Base-by-base conservation (phyloP, 495 filamentous ascomycete species). In the Podospora pseudocomata region DNA sequence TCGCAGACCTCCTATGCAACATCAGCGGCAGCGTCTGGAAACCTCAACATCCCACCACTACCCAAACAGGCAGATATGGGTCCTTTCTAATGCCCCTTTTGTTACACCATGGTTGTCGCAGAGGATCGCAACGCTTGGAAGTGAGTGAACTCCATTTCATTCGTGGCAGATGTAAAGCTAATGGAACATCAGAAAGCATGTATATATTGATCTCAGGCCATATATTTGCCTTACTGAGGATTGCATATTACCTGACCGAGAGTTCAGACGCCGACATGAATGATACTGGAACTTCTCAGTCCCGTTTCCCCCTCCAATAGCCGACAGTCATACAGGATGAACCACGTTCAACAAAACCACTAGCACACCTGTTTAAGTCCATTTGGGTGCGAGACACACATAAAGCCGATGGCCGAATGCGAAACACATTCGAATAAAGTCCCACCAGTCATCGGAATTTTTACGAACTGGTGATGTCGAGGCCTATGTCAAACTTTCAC, bases 81-180 rank as follows among this genome's bases (percentile, higher is more conserved):
- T 2, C 76, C 75, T 5, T 79, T 81, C 32, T 69, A 77, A 49
- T 81, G 79, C 49, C 79, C 79, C 0, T 79, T 74, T 39, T 80
- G 79, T 59, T 79, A 70, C 19, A 74, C 67, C 19, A 72, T 79
- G 60, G 70, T 78, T 26, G 66, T 32, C 0, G 72, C 77, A 1
- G 70, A 69, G 6, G 73, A 70, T 55, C 77, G 68, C 28, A 15
- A 27, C 16, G 72, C 74, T 19, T 81, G 79, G 79, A 79, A 69
- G 77, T 79, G 66, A 60, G 74, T 65, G 6, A 18, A 28, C 2
- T 7, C 16, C 11, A 7, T 11, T 18, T 5, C 23, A 6, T 2
- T 6, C 26, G 13, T 13, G 27, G 11, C 20, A 1, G 4, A 4
- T 4, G 28, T 32, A 30, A n/a, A 18, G 18, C 44, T 53, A 44